phyloP scores from a whole-genome alignment of 148 eudicot genomes.

The Rhododendron ovatum region DNA sequence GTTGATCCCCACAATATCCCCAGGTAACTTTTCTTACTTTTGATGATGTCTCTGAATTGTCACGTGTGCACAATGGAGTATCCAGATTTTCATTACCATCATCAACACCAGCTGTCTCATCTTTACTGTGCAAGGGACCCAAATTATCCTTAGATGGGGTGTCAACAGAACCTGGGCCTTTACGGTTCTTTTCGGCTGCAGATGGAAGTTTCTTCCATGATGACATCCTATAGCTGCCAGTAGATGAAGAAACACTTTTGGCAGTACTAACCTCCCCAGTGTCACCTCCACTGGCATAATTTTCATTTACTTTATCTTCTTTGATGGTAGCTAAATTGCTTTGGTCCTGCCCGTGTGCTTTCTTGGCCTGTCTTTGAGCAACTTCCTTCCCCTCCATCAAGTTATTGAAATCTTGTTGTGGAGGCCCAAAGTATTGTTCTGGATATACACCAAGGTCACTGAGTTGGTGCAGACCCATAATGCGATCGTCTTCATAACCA shows the following conservation, averaged over 20 bases:
- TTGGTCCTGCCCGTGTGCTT: slow-evolving; percentile 38
- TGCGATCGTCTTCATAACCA: slow-evolving; percentile 77
- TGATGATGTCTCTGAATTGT: slow-evolving; percentile 42
- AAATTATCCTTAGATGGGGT: slow-evolving; percentile 44
- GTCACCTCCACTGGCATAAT: slow-evolving; percentile 26
- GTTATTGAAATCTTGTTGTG: slow-evolving; percentile 23
- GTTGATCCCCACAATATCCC: slow-evolving; percentile 70
- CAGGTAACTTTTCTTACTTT: slow-evolving; percentile 42
- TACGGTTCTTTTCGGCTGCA: slow-evolving; percentile 53
- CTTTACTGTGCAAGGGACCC: slow-evolving; percentile 34
- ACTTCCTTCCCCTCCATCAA: slow-evolving; percentile 27
- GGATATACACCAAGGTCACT: slow-evolving; percentile 96
- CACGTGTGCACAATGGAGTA: slow-evolving; percentile 32
- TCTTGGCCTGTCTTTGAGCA: slow-evolving; percentile 34
- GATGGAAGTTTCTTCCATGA: slow-evolving; percentile 96
- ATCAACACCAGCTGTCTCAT: slow-evolving; percentile 27
- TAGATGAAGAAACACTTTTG: slow-evolving; percentile 64
- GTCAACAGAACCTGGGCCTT: slow-evolving; percentile 39
- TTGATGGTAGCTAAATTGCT: slow-evolving; percentile 26
- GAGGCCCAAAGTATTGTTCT: slow-evolving; percentile 31
- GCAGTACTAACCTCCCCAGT: slow-evolving; percentile 65
- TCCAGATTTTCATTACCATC: slow-evolving; percentile 21
- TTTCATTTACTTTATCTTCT: slow-evolving; percentile 23
- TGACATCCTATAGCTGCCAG: slow-evolving; percentile 76
- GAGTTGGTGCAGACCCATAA: slow-evolving; percentile 63